These are phyloP conservation scores for Aspergillus texensis DNA, from an alignment of 2,329 filamentous ascomycete genomes.

Conservation along the genomic window DNA sequence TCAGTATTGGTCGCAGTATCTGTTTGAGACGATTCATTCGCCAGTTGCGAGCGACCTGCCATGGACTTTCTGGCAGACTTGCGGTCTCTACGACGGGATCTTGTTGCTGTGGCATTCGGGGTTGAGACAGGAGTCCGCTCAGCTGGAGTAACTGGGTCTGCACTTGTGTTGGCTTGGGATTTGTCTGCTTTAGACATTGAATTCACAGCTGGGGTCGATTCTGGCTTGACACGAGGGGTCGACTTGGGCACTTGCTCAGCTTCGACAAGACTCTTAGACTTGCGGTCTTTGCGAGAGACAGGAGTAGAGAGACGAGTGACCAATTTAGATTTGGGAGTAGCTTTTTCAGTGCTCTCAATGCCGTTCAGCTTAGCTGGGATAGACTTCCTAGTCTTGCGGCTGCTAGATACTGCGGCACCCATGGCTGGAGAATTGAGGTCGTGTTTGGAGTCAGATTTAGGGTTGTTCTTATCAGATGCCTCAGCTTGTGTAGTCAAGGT, in stretches of 20 bases:
- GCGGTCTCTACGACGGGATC: conserved; percentile 19
- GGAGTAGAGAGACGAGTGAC: conserved; percentile 17
- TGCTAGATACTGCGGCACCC: conserved; percentile 6
- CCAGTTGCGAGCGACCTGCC: not conserved
- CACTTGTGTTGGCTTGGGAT: conserved; percentile 1
- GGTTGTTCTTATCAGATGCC: conserved; percentile 7
- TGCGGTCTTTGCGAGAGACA: conserved; percentile 15
- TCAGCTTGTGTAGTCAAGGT: conserved; percentile 15
- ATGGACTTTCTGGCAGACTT: conserved; percentile 10
- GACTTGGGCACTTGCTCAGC: conserved; percentile 10
- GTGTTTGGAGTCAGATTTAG: not conserved
- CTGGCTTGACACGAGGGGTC: conserved; percentile 3
- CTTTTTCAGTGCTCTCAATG: conserved; percentile 8
- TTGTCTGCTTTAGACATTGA: conserved; percentile 5
- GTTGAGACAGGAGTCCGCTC: conserved; percentile 8
- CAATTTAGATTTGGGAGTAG: conserved; percentile 3
- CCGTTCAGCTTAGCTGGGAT: conserved; percentile 20
- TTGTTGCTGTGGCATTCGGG: conserved; percentile 6
- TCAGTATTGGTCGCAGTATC: not conserved
- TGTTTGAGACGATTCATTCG: not conserved
- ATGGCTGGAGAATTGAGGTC: conserved; percentile 7
- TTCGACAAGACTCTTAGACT: conserved; percentile 10
- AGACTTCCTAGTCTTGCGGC: conserved; percentile 21
- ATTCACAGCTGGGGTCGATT: not conserved
- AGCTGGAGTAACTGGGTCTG: conserved; percentile 13